Conservation (phyloP, 352 stramenopile species). For the Globisporangium mamillatum region DNA sequence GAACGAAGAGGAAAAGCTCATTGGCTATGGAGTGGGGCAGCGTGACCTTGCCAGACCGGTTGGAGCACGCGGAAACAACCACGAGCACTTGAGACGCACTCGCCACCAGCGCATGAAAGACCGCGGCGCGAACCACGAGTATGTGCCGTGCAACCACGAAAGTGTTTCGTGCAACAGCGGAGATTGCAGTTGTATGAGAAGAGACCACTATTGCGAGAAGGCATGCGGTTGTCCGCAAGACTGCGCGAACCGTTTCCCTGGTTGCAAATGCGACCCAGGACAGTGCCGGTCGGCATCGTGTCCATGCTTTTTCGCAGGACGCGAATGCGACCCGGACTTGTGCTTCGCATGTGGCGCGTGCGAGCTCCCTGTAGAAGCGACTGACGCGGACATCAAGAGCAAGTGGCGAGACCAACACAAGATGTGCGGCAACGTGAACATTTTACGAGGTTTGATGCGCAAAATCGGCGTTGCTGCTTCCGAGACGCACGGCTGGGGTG, state of each 20-base stretch:
- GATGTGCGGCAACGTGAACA: slow-evolving; percentile 70
- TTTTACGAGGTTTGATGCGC: slow-evolving; percentile 52
- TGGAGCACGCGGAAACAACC: slow-evolving; percentile 52
- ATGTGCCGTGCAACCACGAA: slow-evolving; percentile 60
- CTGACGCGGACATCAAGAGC: slow-evolving; percentile 26
- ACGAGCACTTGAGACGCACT: slow-evolving; percentile 66
- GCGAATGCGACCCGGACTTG: slow-evolving; percentile 72
- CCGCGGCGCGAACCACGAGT: slow-evolving; percentile 73
- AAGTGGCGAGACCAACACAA: slow-evolving; percentile 35
- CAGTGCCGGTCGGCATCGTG: slow-evolving; percentile 58
- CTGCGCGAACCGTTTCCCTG: slow-evolving; percentile 75
- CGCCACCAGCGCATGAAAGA: slow-evolving; percentile 81
- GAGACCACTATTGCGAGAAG: slow-evolving; percentile 79
- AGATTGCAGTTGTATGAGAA: slow-evolving; percentile 75
- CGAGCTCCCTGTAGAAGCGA: slow-evolving; percentile 53
- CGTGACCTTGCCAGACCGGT: slow-evolving; percentile 26
- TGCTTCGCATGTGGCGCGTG: slow-evolving; percentile 64
- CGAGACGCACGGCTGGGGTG: slow-evolving; percentile 73
- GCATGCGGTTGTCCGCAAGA: slow-evolving; percentile 59
- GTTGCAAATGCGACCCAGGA: slow-evolving; percentile 56
- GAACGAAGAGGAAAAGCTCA: background rate
- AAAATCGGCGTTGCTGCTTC: slow-evolving; percentile 55
- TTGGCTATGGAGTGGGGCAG: background rate
- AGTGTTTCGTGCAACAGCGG: slow-evolving; percentile 53
- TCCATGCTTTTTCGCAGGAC: slow-evolving; percentile 64